Conservation (phyloP, 768 basidiomycete genomes). For the Leccinum ochraceum region DNA sequence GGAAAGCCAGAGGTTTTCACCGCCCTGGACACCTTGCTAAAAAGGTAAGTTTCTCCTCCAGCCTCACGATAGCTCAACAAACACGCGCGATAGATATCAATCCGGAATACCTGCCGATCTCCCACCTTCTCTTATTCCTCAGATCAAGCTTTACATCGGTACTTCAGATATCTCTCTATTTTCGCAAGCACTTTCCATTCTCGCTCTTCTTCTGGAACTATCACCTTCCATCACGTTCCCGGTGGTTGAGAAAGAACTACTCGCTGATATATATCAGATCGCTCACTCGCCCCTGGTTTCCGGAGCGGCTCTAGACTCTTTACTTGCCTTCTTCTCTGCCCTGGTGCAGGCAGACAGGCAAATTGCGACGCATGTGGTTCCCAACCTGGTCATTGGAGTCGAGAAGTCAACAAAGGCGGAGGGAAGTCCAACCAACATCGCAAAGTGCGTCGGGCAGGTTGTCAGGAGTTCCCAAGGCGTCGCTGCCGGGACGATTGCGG, state of each 20-base stretch:
- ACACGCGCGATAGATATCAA: conserved; percentile 39
- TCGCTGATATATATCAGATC: conserved; percentile 64
- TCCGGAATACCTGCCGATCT: conserved; percentile 55
- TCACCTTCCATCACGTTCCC: conserved; percentile 71
- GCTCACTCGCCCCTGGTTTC: conserved; percentile 80
- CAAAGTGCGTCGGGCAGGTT: conserved; percentile 83
- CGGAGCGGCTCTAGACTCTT: conserved; percentile 74
- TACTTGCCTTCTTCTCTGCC: conserved; percentile 79
- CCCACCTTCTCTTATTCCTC: conserved; percentile 62
- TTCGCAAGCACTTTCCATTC: conserved; percentile 64
- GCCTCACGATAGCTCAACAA: neutral
- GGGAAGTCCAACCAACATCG: conserved; percentile 65
- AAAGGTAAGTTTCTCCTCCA: conserved; percentile 45
- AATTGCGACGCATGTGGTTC: conserved; percentile 81
- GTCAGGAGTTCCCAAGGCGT: conserved; percentile 69
- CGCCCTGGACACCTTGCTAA: conserved; percentile 71
- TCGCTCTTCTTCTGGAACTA: conserved; percentile 68
- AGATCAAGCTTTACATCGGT: conserved; percentile 75
- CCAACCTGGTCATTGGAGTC: conserved; percentile 64
- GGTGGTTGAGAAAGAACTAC: conserved; percentile 69
- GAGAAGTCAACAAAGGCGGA: conserved; percentile 66
- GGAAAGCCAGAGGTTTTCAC: conserved; percentile 82
- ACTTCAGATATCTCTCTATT: conserved; percentile 65
- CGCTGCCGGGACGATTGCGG: conserved; percentile 81
- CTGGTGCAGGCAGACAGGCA: conserved; percentile 82